These are phyloP conservation scores for Verticillium longisporum DNA, from an alignment of 2,329 filamentous ascomycete species.

Conservation along the genomic window DNA sequence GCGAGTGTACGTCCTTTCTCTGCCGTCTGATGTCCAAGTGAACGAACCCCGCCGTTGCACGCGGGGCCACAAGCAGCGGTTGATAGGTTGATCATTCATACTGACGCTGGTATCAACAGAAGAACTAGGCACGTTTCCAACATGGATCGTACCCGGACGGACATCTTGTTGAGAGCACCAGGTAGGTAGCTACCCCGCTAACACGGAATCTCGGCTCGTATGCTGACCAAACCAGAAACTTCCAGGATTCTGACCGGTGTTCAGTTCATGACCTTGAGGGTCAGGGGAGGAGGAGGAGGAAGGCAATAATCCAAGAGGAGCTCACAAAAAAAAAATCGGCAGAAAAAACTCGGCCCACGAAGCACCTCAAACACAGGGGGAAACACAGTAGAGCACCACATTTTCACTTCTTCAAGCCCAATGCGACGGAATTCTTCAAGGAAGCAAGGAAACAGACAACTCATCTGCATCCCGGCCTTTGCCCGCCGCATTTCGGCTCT, in stretches of 20 bases:
- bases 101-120: too few species aligned
- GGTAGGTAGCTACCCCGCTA: too few species aligned
- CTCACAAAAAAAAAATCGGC: neutral
- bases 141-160: too few species aligned
- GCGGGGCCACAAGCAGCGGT: too few species aligned
- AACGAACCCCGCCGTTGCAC: slow-evolving; percentile 7
- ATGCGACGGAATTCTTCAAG: neutral
- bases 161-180: too few species aligned
- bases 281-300: neutral
- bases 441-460: neutral
- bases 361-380: neutral
- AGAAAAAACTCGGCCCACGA: neutral
- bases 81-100: too few species aligned
- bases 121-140: too few species aligned
- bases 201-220: too few species aligned
- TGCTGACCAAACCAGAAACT: too few species aligned
- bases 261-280: too few species aligned
- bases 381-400: neutral
- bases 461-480: neutral
- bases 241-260: too few species aligned
- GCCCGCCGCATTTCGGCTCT: neutral
- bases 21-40: slow-evolving; percentile 31
- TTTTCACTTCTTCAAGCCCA: neutral
- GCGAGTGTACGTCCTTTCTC: neutral
- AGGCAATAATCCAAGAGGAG: too few species aligned